phyloP scores from a whole-genome alignment of 495 filamentous ascomycete genomes.

The Hypoxylon trugodes region DNA sequence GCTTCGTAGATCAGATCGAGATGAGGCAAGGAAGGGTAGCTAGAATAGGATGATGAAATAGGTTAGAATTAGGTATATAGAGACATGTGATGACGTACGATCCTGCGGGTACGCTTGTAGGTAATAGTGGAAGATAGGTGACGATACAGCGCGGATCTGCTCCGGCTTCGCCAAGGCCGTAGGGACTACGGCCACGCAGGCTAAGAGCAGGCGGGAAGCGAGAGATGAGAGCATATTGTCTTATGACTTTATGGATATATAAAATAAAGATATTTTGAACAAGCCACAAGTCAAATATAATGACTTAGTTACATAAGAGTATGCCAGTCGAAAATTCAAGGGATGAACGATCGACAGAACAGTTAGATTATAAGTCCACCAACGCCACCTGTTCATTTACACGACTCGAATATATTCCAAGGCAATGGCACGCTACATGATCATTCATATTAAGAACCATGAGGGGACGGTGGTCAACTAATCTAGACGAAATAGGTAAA shows the following conservation, averaged over 20 bases:
- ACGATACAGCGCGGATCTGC: constrained; percentile 53
- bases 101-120: constrained; percentile 52
- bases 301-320: not conserved
- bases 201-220: constrained; percentile 4
- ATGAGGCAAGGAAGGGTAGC: not conserved
- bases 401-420: constrained; percentile 10
- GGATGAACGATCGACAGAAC: constrained; percentile 19
- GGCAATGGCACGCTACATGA: constrained; percentile 15
- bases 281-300: not conserved
- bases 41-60: not conserved
- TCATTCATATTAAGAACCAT: not conserved
- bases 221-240: constrained; percentile 30
- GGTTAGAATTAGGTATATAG: not conserved
- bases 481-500: constrained; percentile 34
- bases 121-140: constrained; percentile 57
- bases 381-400: constrained; percentile 21
- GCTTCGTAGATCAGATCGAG: not conserved
- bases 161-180: constrained; percentile 47
- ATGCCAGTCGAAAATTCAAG: not conserved
- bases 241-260: not conserved
- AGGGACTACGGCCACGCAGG: constrained; percentile 16
- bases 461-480: not conserved
- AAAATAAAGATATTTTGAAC: no score
- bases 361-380: constrained; percentile 7
- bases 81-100: constrained; percentile 26